phyloP scores from a whole-genome alignment of 2,329 filamentous ascomycete species.

The Talaromyces islandicus region DNA sequence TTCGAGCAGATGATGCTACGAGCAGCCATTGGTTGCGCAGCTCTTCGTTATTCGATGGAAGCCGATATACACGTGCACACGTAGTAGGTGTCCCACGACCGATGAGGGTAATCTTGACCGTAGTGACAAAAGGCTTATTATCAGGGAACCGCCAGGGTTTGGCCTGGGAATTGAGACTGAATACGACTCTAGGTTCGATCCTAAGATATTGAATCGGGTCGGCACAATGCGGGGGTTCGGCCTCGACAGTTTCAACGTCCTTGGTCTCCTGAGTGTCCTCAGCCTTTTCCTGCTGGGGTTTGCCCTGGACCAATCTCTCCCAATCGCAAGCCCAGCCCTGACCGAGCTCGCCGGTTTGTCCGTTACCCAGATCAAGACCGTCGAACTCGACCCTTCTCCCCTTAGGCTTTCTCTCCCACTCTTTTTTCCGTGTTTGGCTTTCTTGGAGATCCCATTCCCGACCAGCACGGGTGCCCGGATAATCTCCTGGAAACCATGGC shows the following conservation, averaged over 20 bases:
- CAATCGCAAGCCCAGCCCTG: slow-evolving; percentile 79
- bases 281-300: slow-evolving; percentile 8
- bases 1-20: neutral
- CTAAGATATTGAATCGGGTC: slow-evolving; percentile 33
- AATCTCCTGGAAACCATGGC: slow-evolving; percentile 84
- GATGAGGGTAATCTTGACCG: slow-evolving; percentile 61
- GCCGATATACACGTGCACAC: slow-evolving; percentile 78
- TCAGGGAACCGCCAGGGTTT: slow-evolving; percentile 2
- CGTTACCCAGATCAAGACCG: slow-evolving; percentile 65
- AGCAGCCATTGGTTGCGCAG: slow-evolving; percentile 69
- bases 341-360: slow-evolving; percentile 75
- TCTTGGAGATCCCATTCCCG: slow-evolving; percentile 69
- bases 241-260: neutral
- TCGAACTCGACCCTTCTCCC: slow-evolving; percentile 74
- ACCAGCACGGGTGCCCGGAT: slow-evolving; percentile 71
- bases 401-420: slow-evolving; percentile 74
- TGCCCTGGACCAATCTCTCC: slow-evolving; percentile 56
- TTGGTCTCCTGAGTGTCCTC: slow-evolving; percentile 6
- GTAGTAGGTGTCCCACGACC: slow-evolving; percentile 63
- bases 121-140: slow-evolving; percentile 41
- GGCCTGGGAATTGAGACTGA: slow-evolving; percentile 1
- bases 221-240: neutral
- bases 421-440: slow-evolving; percentile 51
- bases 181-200: slow-evolving; percentile 15
- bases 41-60: slow-evolving; percentile 53